Percentiles rank a stretch among this genome's conserved stretches.
Conservation (phyloP, 495 filamentous ascomycete genomes). For the Trichoderma erinaceum region DNA sequence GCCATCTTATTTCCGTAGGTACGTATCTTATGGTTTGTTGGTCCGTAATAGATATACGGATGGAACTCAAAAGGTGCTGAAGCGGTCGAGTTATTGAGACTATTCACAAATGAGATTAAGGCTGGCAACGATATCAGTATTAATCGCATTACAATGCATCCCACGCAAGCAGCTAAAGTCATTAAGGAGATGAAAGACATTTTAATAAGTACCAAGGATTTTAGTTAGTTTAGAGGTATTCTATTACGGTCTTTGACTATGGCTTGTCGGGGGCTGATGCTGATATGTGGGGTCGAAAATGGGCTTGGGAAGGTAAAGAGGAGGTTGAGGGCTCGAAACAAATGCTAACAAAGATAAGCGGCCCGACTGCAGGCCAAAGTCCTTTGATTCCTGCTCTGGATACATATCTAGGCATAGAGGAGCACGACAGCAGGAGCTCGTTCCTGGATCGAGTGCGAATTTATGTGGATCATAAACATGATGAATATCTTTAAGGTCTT, state of each 20-base stretch:
- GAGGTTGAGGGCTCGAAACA: background rate
- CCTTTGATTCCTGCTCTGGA: background rate
- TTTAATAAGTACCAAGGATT: background rate
- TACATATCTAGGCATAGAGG: background rate
- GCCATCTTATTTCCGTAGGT: too few species aligned
- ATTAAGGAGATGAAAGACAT: background rate
- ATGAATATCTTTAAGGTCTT: background rate
- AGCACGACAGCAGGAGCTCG: background rate
- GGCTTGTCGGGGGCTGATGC: background rate
- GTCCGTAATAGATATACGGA: too few species aligned
- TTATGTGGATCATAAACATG: background rate
- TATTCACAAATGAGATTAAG: background rate
- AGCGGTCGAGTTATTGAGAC: background rate
- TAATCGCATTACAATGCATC: background rate
- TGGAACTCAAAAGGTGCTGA: background rate
- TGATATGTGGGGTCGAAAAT: background rate
- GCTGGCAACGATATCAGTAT: background rate
- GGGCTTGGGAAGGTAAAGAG: background rate
- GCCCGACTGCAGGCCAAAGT: background rate
- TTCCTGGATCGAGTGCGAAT: background rate
- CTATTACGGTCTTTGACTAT: background rate
- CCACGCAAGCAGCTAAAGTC: background rate
- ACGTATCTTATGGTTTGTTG: too few species aligned
- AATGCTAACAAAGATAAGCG: background rate
- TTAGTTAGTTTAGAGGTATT: background rate